Evolutionary conservation across 352 stramenopile species (phyloP), one percentile per base, ranked within the genome.

Genomic region (Phytopythium aichiense): DNA sequence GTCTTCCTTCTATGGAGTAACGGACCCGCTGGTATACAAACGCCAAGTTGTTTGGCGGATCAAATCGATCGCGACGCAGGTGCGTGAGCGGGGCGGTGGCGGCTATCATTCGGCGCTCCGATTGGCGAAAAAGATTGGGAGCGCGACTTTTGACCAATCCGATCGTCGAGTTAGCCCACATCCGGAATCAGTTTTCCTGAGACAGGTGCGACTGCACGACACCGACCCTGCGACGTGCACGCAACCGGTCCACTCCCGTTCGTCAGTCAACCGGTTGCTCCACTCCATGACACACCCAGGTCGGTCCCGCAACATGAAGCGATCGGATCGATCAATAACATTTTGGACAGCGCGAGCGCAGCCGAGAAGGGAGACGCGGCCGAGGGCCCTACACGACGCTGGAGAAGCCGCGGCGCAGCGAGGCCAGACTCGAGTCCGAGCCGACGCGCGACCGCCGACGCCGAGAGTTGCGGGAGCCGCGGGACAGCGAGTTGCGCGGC

Each of bases 401-500:
- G 28, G 51, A 57, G 51, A 45, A 45, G 20, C 30, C 30, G 33
- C 51, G 51, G 20, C 51, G 51, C 51, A 57, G 30, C 20, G 51
- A 38, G 20, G 51, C 11, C 8, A 57, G 18, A 13, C 51, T 57
- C 31, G 51, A 45, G 33, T 57, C 51, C 31, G 51, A 57, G 31
- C 51, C 51, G 7, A 57, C 30, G 51, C 51, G 51, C 31, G 51
- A 45, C 20, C 51, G 42, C 51, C 51, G 51, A 6, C 51, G 51
- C 7, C 46, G 46, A 9, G 51, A 57, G 51, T 57, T 57, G 30
- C 51, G 51, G 18, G 33, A 31, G 4, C 51, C 54, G 7, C 57
- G 53, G 23, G 69, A 56, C 8, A 55, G 49, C 49, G 49, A 55
- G 25, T 55, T 55, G 49, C 71, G 67, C 15, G 68, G 64, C 23